Conservation (phyloP, 2,329 filamentous ascomycete species). For the Colletotrichum eleusines region DNA sequence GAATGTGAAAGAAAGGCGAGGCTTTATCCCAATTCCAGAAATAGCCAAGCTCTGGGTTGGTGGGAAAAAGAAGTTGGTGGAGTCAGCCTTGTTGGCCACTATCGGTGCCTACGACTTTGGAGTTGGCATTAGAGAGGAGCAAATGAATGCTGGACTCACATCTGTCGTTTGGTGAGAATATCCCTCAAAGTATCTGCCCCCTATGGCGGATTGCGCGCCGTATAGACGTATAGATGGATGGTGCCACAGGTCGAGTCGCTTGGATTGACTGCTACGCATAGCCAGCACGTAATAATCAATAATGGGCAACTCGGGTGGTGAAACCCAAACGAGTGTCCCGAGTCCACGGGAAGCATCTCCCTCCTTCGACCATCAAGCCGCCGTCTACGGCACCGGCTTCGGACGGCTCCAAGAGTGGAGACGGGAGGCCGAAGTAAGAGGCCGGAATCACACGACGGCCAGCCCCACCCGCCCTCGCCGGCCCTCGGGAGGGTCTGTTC, state of each 20-base stretch:
- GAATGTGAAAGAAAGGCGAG: not conserved
- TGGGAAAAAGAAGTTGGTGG: not conserved
- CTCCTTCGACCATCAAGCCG: not conserved
- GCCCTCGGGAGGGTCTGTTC: not conserved
- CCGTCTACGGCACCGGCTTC: not conserved
- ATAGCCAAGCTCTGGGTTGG: not conserved
- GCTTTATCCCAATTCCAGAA: not conserved
- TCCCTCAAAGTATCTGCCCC: too few relatives aligned
- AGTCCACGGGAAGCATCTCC: not conserved
- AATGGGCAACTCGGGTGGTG: too few relatives aligned
- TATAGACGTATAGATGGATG: too few relatives aligned
- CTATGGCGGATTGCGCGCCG: not conserved
- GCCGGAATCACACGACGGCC: not conserved
- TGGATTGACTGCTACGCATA: not conserved
- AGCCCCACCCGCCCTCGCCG: not conserved
- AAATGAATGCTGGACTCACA: too few relatives aligned
- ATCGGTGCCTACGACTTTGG: not conserved
- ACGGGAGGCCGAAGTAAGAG: not conserved
- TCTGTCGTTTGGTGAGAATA: too few relatives aligned
- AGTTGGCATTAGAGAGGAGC: not conserved
- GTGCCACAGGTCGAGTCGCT: not conserved
- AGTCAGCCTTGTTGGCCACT: not conserved
- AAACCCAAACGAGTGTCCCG: not conserved
- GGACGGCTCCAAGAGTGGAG: not conserved
- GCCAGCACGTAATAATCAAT: too few relatives aligned